A percentile compares a stretch with the other conserved stretches of the same genome.
Evolutionary conservation across 139 green algal genomes (phyloP).

Genomic region (Dunaliella primolecta): DNA sequence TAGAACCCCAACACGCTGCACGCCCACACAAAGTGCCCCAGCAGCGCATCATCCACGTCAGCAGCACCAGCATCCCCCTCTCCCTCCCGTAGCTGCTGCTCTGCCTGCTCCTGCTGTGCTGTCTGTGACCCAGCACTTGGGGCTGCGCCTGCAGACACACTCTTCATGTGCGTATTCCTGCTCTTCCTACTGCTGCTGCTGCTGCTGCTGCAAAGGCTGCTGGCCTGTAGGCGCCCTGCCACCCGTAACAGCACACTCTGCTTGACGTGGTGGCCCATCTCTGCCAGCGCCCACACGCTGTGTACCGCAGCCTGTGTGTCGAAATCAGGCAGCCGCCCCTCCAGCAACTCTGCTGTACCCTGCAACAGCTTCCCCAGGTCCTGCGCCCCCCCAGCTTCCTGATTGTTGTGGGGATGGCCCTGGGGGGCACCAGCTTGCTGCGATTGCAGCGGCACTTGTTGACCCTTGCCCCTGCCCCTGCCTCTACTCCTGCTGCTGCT

Average conservation of each 20-base stretch:
- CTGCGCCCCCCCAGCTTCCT: not conserved
- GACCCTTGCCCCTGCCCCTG: not conserved
- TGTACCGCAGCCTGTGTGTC: not conserved
- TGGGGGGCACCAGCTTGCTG: not conserved
- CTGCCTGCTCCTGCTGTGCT: too few relatives aligned
- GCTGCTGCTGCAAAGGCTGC: not conserved
- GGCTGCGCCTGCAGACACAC: not conserved
- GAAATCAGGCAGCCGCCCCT: not conserved
- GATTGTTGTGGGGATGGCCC: not conserved
- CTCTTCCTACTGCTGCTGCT: not conserved
- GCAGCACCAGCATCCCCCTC: not conserved
- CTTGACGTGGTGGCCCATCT: not conserved
- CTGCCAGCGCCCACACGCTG: slow-evolving; percentile 1
- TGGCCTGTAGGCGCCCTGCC: not conserved
- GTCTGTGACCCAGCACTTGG: too few relatives aligned
- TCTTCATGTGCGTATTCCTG: not conserved
- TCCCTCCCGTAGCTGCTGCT: not conserved
- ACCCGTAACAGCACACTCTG: not conserved
- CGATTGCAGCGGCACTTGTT: not conserved
- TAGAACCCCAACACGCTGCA: slow-evolving; percentile 1
- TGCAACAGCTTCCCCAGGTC: not conserved
- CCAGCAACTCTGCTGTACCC: not conserved
- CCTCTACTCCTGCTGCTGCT: not conserved
- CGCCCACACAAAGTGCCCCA: slow-evolving; percentile 15
- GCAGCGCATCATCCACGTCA: slow-evolving; percentile 6